Base-by-base conservation (phyloP, 1,284 basidiomycete genomes). In the Ceratobasidium theobromae region DNA sequence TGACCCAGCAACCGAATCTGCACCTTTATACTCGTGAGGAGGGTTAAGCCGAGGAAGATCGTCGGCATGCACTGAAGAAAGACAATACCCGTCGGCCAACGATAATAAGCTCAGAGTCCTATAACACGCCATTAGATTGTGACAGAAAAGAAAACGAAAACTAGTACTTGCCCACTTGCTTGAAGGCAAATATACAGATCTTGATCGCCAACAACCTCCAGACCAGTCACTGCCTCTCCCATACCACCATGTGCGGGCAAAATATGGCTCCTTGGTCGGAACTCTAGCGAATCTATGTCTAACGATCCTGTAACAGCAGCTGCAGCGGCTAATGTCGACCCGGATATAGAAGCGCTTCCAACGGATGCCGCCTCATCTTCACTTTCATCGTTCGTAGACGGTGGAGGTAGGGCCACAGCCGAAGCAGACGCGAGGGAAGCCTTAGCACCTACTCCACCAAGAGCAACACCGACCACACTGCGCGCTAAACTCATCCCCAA, bases 121-220 rank as follows among this genome's bases (percentile, higher is more conserved):
- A 27, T 38, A 28, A 23, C 12, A 38, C 4, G 16, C 35, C 3
- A 11, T 54, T 5, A 58, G 53, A 49, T 27, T 55, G 23, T 18
- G 2, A 30, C 4, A 32, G 21, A 12, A 14, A 25, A 49, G 18
- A n/a, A n/a, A n/a, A n/a, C n/a, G 27, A 51, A 53, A 40, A 28
- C 27, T 16, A 40, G 40, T n/a, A 73, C 76, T 74, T 70, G 86
- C 86, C 86, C 86, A 57, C 79, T 77, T 69, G 79, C 76, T 62
- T 86, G 84, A 30, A 89, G 73, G 30, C 80, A 80, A 1, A 82
- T 74, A 48, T 87, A 68, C 52, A 81, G 74, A 11, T 76, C 70
- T 16, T 76, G 75, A 32, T 77, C 75, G n/a, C 79, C 75, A 18
- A 85, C 74, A 16, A 79, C 55, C 25, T 79, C 73, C 43, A 87